These are phyloP conservation scores for Aspergillus aculeatus DNA, from an alignment of 2,329 filamentous ascomycete genomes.

Conservation along the genomic window DNA sequence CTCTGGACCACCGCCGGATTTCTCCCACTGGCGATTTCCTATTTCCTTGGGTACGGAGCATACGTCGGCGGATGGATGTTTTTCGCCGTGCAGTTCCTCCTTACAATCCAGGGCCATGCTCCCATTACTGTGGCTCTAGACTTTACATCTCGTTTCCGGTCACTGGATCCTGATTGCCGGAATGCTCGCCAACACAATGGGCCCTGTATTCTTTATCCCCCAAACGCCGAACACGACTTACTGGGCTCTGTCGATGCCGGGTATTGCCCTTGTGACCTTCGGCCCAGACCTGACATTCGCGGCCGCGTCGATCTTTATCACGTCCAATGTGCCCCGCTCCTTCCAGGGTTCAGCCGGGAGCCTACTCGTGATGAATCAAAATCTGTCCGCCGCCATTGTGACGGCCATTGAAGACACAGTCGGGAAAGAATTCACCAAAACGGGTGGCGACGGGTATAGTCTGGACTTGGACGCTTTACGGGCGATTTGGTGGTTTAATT, in stretches of 20 bases:
- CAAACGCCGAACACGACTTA: conserved; percentile 23
- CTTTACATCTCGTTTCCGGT: conserved; percentile 6
- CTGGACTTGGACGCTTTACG: conserved; percentile 30
- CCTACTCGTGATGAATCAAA: conserved; percentile 46
- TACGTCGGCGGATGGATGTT: conserved; percentile 41
- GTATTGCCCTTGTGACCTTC: conserved; percentile 44
- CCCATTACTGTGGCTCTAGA: conserved; percentile 40
- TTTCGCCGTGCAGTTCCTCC: conserved; percentile 38
- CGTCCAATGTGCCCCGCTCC: conserved; percentile 41
- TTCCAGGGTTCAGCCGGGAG: conserved; percentile 48
- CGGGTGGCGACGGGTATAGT: conserved; percentile 8
- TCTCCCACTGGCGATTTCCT: conserved; percentile 36
- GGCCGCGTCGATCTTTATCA: conserved; percentile 47
- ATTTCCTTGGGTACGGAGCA: conserved; percentile 43
- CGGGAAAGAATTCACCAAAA: conserved; percentile 22
- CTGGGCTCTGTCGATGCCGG: conserved; percentile 45
- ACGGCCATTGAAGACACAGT: conserved; percentile 31
- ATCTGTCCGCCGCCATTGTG: conserved; percentile 43
- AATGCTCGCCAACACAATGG: conserved; percentile 1
- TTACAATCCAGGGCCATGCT: conserved; percentile 31
- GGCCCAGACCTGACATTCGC: conserved; percentile 48
- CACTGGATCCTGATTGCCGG: conserved; percentile 4
- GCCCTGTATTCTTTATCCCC: background rate
- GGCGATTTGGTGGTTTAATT: conserved; percentile 40
- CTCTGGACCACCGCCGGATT: conserved; percentile 45